A percentile compares a stretch with the other conserved stretches of the same genome.
Evolutionary conservation across 2,329 filamentous ascomycete species (phyloP).

Genomic region (Aspergillus sp.): DNA sequence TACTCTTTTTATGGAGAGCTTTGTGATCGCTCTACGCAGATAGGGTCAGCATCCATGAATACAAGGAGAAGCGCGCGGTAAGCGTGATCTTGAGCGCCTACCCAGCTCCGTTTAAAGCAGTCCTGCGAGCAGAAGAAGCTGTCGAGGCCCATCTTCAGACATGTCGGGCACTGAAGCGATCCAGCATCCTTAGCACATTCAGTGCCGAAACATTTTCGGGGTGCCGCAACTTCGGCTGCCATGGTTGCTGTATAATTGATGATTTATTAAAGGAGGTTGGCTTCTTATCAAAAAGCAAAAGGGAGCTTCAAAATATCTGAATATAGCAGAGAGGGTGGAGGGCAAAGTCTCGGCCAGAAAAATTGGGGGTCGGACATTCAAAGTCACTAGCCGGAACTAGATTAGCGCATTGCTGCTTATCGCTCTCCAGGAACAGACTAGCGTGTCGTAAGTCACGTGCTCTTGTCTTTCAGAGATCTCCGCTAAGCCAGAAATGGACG

Average conservation of each 20-base stretch:
- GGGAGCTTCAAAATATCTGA: neutral
- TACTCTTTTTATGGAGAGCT: conserved; percentile 76
- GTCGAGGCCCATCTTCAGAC: conserved; percentile 83
- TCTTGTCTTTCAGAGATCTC: neutral
- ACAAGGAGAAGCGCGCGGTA: conserved; percentile 12
- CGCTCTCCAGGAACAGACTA: conserved; percentile 1
- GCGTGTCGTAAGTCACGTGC: neutral
- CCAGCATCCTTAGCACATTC: conserved; percentile 88
- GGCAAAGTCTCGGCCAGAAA: conserved; percentile 1
- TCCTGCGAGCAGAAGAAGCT: conserved; percentile 98
- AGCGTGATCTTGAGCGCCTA: conserved; percentile 50
- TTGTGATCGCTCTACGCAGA: conserved; percentile 73
- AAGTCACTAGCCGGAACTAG: neutral
- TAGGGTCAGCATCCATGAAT: conserved; percentile 13
- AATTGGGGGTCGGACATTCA: neutral
- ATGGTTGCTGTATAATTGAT: conserved; percentile 15
- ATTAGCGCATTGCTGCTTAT: neutral
- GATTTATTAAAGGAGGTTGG: neutral
- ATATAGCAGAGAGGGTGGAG: neutral
- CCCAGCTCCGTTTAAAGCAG: conserved; percentile 99
- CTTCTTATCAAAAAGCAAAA: neutral
- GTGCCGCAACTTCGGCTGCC: conserved; percentile 27
- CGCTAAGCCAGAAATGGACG: neutral
- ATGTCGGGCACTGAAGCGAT: conserved; percentile 88
- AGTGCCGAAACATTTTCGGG: conserved; percentile 66